Base-by-base conservation (phyloP, 2,329 filamentous ascomycete species). In the Magnaporthiopsis incrustans region DNA sequence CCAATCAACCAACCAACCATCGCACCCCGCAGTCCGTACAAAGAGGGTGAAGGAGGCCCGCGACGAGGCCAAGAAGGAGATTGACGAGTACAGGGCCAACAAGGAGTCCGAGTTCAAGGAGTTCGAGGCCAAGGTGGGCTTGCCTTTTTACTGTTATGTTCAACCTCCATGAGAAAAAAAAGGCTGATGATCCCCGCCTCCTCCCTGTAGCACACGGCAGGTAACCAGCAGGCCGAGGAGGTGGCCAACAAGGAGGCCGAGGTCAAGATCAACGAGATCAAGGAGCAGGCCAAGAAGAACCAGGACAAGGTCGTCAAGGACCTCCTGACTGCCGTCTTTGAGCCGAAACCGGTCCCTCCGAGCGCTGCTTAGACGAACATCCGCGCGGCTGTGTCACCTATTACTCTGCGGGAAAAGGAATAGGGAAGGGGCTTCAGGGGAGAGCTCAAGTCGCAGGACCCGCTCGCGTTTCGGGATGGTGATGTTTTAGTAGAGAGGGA, bases 11-110 rank as follows among this genome's bases (percentile, higher is more conserved):
- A 30, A 30, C 30, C 63, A n/a, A n/a, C n/a, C n/a, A n/a, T n/a
- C 53, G 56, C 33, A 18, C 18, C 15, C 3, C 26, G 67, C 70
- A 92, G 90, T 92, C 84, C 92, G 95, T 74, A 97, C 95, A 67
- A 97, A 97, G 84, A 89, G 92, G 75, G 92, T 99, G 79, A 96
- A 92, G 80, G 95, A 98, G 81, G 95, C 95, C 68, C 91, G 94
- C 74, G 88, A 91, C 74, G 95, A 99, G 79, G 95, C 95, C 67
- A 96, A 97, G 81, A 96, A 96, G 80, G 94, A 99, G 77, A 97
- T 99, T 73, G 91, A 97, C 69, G 89, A 92, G 64, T 98, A 99
- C 82, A 87, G 88, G 76, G 85, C 88, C 73, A 80, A 89, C 71
- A 99, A 97, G 82, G 95, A 99, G 73, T 85, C 90, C 50, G 94